These are phyloP conservation scores for Butyriboletus loyo DNA, from an alignment of 768 basidiomycete genomes.

Conservation along the genomic window DNA sequence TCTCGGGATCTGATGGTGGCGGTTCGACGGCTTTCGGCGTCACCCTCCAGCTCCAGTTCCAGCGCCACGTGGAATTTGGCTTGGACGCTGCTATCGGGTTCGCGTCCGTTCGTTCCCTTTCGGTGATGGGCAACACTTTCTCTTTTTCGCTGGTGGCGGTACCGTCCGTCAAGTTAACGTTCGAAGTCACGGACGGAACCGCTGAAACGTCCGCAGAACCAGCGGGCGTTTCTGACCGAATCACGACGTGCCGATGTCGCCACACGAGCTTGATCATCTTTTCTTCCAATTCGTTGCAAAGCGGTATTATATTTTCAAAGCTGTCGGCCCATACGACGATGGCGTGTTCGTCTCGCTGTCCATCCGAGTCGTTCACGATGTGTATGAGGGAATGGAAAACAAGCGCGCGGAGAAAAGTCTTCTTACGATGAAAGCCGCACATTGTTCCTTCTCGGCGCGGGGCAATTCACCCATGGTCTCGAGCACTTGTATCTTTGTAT, in stretches of 20 bases:
- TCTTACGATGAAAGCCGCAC: conserved; percentile 80
- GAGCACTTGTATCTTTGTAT: conserved; percentile 85
- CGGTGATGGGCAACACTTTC: conserved; percentile 20
- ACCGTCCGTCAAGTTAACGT: conserved; percentile 52
- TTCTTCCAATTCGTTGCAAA: conserved; percentile 66
- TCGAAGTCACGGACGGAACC: conserved; percentile 48
- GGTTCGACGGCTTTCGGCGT: conserved; percentile 23
- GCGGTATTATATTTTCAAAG: conserved; percentile 72
- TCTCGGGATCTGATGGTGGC: conserved; percentile 42
- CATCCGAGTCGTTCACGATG: background rate
- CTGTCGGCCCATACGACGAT: conserved; percentile 83
- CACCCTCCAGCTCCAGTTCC: conserved; percentile 53
- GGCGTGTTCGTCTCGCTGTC: conserved; percentile 75
- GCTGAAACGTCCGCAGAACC: conserved; percentile 34
- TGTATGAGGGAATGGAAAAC: background rate
- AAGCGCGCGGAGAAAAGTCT: background rate
- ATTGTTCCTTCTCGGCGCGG: conserved; percentile 86
- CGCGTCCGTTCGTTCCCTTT: conserved; percentile 5
- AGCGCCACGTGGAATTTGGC: conserved; percentile 25
- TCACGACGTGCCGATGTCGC: conserved; percentile 40
- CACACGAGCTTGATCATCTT: conserved; percentile 82
- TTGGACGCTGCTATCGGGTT: background rate
- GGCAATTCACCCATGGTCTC: conserved; percentile 66
- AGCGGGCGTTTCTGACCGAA: conserved; percentile 17
- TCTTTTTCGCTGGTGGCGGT: conserved; percentile 17